Evolutionary conservation across 2,329 filamentous ascomycete species (phyloP).

Genomic region (Botryotinia calthae): DNA sequence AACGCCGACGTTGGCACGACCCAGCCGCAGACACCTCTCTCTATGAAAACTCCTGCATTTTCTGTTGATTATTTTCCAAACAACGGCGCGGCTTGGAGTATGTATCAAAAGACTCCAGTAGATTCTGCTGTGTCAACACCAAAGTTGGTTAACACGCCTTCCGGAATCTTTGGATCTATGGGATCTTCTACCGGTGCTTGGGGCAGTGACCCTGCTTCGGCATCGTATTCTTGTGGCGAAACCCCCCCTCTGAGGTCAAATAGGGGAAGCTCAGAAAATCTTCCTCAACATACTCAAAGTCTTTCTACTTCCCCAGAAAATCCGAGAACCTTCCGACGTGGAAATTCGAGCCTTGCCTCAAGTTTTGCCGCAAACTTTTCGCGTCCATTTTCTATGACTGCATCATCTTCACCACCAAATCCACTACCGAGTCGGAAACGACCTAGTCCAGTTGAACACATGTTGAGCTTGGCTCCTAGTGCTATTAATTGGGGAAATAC

Average conservation of each 20-base stretch:
- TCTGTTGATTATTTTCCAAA: slow-evolving; percentile 66
- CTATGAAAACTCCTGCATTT: slow-evolving; percentile 65
- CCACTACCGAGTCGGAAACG: slow-evolving; percentile 50
- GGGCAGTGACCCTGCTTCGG: slow-evolving; percentile 53
- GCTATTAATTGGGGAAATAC: slow-evolving; percentile 42
- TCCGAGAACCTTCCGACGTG: slow-evolving; percentile 49
- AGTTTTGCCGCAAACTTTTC: slow-evolving; percentile 56
- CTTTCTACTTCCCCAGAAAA: slow-evolving; percentile 60
- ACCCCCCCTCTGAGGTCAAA: slow-evolving; percentile 54
- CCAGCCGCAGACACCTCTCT: slow-evolving; percentile 59
- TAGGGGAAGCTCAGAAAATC: slow-evolving; percentile 48
- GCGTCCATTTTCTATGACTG: slow-evolving; percentile 38
- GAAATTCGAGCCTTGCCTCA: slow-evolving; percentile 55
- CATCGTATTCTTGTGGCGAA: slow-evolving; percentile 61
- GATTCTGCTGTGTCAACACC: slow-evolving; percentile 58
- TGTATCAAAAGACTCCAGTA: slow-evolving; percentile 51
- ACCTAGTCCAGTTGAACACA: slow-evolving; percentile 60
- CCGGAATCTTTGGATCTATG: slow-evolving; percentile 54
- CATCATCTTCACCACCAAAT: slow-evolving; percentile 47
- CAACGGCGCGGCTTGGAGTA: slow-evolving; percentile 53
- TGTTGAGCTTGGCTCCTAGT: slow-evolving; percentile 51
- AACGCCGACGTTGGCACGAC: slow-evolving; percentile 52
- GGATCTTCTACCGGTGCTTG: slow-evolving; percentile 55
- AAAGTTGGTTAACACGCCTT: slow-evolving; percentile 54
- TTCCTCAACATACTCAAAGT: slow-evolving; percentile 48